These are phyloP conservation scores for Tillandsia fasciculata DNA, from an alignment of 176 grass and related monocot genomes.

Conservation along the genomic window DNA sequence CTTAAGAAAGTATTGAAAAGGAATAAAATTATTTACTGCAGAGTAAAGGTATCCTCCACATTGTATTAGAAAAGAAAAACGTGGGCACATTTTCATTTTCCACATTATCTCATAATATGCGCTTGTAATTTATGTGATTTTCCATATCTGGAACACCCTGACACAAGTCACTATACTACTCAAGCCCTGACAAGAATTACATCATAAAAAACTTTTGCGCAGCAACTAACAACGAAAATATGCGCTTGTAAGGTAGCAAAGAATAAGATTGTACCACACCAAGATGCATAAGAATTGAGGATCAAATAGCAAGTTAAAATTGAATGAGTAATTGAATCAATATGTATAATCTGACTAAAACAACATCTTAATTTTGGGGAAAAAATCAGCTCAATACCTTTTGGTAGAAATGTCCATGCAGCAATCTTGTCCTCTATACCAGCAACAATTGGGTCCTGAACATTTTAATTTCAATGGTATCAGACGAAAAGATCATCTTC, in stretches of 20 bases:
- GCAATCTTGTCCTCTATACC: conserved; percentile 92
- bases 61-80: neutral
- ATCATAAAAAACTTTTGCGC: too few relatives aligned
- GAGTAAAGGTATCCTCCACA: neutral
- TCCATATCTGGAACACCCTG: neutral
- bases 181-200: neutral
- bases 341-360: neutral
- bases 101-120: neutral
- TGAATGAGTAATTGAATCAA: neutral
- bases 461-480: conserved; percentile 17
- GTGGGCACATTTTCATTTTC: neutral
- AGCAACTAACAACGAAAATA: too few relatives aligned
- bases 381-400: conserved; percentile 38
- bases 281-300: too few relatives aligned
- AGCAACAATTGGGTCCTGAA: conserved; percentile 81
- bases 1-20: neutral
- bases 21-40: neutral
- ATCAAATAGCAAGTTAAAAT: too few relatives aligned
- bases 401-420: conserved; percentile 96
- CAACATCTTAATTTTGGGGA: neutral
- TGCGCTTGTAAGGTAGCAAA: too few relatives aligned
- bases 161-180: neutral
- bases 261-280: too few relatives aligned
- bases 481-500: conserved; percentile 6
- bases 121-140: neutral